Conservation (phyloP, 495 filamentous ascomycete genomes). For the Aspergillus homomorphus region DNA sequence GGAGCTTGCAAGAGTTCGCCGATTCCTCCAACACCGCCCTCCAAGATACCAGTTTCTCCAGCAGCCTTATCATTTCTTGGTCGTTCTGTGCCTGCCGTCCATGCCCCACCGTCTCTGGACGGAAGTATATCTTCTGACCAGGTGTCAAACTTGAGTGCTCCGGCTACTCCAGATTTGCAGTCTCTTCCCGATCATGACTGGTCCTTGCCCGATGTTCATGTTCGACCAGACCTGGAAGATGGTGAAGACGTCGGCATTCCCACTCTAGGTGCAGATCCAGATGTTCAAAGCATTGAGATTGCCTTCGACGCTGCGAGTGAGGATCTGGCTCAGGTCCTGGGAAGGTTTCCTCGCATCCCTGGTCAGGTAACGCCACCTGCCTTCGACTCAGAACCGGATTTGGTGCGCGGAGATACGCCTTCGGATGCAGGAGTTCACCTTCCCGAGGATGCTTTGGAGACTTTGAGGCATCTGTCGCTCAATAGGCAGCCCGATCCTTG, state of each 20-base stretch:
- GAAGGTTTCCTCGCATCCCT: conserved; percentile 37
- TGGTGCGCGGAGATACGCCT: conserved; percentile 29
- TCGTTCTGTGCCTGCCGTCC: conserved; percentile 65
- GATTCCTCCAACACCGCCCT: conserved; percentile 70
- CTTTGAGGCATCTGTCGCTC: conserved; percentile 69
- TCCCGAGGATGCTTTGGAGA: conserved; percentile 72
- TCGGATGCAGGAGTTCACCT: conserved; percentile 69
- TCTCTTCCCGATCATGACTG: conserved; percentile 50
- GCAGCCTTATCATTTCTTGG: conserved; percentile 65
- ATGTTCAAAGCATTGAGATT: conserved; percentile 34
- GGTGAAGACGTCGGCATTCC: conserved; percentile 1
- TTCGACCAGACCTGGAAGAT: conserved; percentile 28
- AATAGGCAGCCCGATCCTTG: conserved; percentile 46
- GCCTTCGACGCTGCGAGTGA: conserved; percentile 34
- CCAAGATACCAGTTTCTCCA: conserved; percentile 74
- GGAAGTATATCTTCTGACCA: conserved; percentile 85
- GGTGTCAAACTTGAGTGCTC: conserved; percentile 71
- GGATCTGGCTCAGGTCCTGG: conserved; percentile 41
- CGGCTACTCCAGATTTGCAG: conserved; percentile 72
- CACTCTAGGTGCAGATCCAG: conserved; percentile 10
- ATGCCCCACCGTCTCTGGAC: conserved; percentile 82
- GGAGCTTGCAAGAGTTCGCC: conserved; percentile 59
- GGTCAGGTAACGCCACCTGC: conserved; percentile 20
- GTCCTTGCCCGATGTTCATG: conserved; percentile 35
- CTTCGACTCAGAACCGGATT: conserved; percentile 27